phyloP scores from a whole-genome alignment of 495 filamentous ascomycete genomes.

The Penicillium goetzii region DNA sequence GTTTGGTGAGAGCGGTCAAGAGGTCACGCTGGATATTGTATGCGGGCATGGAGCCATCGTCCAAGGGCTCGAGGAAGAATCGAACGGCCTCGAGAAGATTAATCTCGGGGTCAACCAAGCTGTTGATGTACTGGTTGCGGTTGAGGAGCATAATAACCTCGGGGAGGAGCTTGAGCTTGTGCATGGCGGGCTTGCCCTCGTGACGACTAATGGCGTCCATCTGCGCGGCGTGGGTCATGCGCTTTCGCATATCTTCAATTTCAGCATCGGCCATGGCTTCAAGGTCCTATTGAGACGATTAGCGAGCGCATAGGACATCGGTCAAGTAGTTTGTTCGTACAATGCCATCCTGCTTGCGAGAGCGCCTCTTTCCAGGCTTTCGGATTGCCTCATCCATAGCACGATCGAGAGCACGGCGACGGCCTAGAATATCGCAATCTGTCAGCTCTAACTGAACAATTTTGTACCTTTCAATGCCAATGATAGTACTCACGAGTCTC shows the following conservation, averaged over 20 bases:
- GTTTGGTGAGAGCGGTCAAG: conserved; percentile 73
- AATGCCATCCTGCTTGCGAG: conserved; percentile 82
- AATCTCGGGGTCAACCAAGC: conserved; percentile 89
- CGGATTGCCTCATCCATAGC: conserved; percentile 86
- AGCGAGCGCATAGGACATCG: background rate
- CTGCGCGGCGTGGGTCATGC: conserved; percentile 91
- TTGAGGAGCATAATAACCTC: conserved; percentile 88
- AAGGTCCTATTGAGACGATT: conserved; percentile 66
- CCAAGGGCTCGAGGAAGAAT: conserved; percentile 95
- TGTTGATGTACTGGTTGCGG: conserved; percentile 77
- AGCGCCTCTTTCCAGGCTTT: conserved; percentile 73
- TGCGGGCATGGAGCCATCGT: conserved; percentile 88
- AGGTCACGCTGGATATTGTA: conserved; percentile 97
- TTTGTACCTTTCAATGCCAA: background rate
- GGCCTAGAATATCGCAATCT: conserved; percentile 46
- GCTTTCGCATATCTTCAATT: conserved; percentile 82
- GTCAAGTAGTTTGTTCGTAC: conserved; percentile 58
- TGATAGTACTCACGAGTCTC: conserved; percentile 50
- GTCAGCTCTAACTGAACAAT: conserved; percentile 12
- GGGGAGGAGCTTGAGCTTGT: conserved; percentile 93
- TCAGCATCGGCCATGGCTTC: conserved; percentile 86
- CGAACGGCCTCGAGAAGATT: conserved; percentile 93
- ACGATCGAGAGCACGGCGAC: conserved; percentile 77
- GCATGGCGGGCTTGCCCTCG: conserved; percentile 75
- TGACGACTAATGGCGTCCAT: conserved; percentile 80